Conservation (phyloP, 371 early-diverging fungal genomes). For the Mucor indicus region DNA sequence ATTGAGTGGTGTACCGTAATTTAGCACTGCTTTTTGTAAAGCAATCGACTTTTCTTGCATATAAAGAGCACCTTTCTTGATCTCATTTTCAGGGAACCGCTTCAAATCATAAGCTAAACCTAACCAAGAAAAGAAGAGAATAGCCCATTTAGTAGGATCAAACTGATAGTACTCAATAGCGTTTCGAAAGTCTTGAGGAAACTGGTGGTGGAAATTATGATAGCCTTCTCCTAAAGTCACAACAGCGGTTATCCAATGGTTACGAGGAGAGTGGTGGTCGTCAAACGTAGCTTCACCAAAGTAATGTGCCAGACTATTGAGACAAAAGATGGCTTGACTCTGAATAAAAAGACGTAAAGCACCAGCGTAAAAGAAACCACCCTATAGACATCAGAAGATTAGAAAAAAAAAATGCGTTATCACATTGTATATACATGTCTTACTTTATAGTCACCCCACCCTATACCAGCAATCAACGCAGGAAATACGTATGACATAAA, state of each 20-base stretch:
- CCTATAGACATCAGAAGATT: constrained; percentile 33
- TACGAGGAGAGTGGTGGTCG: constrained; percentile 78
- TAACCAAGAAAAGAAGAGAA: constrained; percentile 58
- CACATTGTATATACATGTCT: constrained; percentile 1
- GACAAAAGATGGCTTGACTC: constrained; percentile 94
- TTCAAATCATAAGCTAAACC: constrained; percentile 89
- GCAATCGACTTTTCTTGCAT: constrained; percentile 84
- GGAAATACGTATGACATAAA: constrained; percentile 76
- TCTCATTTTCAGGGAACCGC: constrained; percentile 89
- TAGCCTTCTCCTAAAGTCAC: constrained; percentile 85
- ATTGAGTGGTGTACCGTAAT: constrained; percentile 73
- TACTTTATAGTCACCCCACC: constrained; percentile 86
- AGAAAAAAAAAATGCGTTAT: too few relatives aligned
- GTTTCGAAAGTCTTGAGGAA: constrained; percentile 95
- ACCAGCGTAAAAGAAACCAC: constrained; percentile 87
- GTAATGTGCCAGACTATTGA: constrained; percentile 86
- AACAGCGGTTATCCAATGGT: constrained; percentile 78
- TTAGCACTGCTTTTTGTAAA: constrained; percentile 52
- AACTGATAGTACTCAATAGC: constrained; percentile 88
- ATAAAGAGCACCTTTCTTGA: constrained; percentile 77
- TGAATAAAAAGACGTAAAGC: constrained; percentile 77
- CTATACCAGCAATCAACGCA: constrained; percentile 76
- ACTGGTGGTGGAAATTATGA: constrained; percentile 94
- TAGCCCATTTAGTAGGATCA: constrained; percentile 96
- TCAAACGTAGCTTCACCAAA: constrained; percentile 80